Base-by-base conservation (phyloP, 2,329 filamentous ascomycete genomes). In the Ophiocordyceps polyrhachis-furcata region DNA sequence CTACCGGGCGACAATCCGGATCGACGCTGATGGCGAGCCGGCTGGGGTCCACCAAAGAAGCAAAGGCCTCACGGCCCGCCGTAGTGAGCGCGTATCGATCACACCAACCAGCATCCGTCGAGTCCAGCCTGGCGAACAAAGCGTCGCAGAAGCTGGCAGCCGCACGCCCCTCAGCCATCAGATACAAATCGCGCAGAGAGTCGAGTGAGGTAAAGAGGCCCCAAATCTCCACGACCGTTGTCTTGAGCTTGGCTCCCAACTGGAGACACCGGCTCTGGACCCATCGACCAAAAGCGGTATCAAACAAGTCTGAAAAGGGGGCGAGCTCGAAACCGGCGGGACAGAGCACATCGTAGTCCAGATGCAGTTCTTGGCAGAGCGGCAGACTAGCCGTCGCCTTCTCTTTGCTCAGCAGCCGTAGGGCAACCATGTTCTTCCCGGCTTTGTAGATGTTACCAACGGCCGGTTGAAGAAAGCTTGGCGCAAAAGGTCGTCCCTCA, bases 371-470 rank as follows among this genome's bases (percentile, higher is more conserved):
- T 44, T 47, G 58, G 40, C 48, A 60, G 46, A 45, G 43, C 43
- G 48, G 52, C 4, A 52, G 35, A 38, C 35, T 14, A 41, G 38
- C 6, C 8, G 12, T 47, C 3, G 55, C 57, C 46, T 52, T 55
- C 42, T 61, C 52, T 43, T 65, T 67, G 38, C 78, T 75, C 12
- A 94, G 67, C 42, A 81, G 74, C 48, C 79, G 80, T n/a, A 95
- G 64, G 41, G 95, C 81, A 1, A 91, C 76, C 45, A 91, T 79
- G 53, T 82, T 93, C 61, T 95, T 95, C 0, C 89, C 89, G 1
- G 85, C 80, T 1, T 80, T 86, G 53, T 94, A 89, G 35, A 95
- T 85, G 49, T 79, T 82, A 21, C 67, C 64, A 0, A 76, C 76
- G 2, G 79, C 74, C 2, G 79, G 71, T 37, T 79, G 74, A 5